Base-by-base conservation (phyloP, 768 basidiomycete species). In the Suillus fuscotomentosus region DNA sequence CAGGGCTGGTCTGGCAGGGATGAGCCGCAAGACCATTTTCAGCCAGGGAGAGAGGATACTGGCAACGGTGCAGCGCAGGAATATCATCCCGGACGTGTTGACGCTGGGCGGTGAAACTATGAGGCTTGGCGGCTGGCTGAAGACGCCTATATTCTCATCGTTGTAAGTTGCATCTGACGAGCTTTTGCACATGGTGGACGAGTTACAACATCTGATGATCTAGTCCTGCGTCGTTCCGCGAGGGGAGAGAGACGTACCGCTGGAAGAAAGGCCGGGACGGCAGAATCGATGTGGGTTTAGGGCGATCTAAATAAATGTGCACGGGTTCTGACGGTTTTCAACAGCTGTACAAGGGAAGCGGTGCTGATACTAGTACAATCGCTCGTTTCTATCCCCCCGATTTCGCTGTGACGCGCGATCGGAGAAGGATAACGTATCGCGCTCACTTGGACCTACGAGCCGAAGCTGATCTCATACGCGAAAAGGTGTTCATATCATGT, bases 381-480 rank as follows among this genome's bases (percentile, higher is more conserved):
- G 55, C 39, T 27, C 62, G 15, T 38, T 56, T 56, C 55, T 39
- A 39, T 14, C 38, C 38, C 8, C 24, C 55, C 8, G 2, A 56
- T 56, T 39, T 15, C 22, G 38, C 8, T 5, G 5, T 24, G 38
- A 56, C 55, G 55, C 55, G 24, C 36, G 22, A 56, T 39, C 55
- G 38, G 38, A 22, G 38, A 56, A 39, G 22, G 38, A 39, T 56
- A 9, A 56, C 14, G 22, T 56, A 11, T 39, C 22, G 17, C 22
- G 55, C 55, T 15, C 55, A 56, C 7, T 14, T 57, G 38, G 24
- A 34, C 41, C 14, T 63, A 20, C n/a, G 14, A 43, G 20, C 62
- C 11, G 62, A 63, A 41, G 62, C 57, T 34, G 57, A 63, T 61
- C 9, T 60, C 20, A 61, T 63, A 59, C 62, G 62, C 20, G 62